Conservation (phyloP, 2,329 filamentous ascomycete species). For the Xylariaceae sp. region DNA sequence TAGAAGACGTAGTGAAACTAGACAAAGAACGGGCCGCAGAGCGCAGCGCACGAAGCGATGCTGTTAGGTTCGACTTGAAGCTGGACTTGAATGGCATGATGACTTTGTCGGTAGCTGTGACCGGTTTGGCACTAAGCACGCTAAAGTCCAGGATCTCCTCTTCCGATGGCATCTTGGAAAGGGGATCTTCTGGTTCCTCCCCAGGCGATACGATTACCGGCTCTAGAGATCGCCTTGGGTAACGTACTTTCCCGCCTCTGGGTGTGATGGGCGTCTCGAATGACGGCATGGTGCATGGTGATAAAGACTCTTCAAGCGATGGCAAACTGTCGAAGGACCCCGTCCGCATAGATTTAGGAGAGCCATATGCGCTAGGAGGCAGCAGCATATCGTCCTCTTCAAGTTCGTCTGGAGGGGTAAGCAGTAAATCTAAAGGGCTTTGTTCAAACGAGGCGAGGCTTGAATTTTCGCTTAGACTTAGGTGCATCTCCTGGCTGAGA, state of each 20-base stretch:
- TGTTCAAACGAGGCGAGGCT: slow-evolving; percentile 42
- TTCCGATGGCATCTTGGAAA: slow-evolving; percentile 36
- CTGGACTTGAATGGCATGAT: slow-evolving; percentile 47
- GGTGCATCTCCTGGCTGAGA: slow-evolving; percentile 38
- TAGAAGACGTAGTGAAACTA: slow-evolving; percentile 55
- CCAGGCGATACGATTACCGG: slow-evolving; percentile 52
- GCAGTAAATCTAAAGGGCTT: slow-evolving; percentile 53
- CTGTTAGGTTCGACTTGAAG: slow-evolving; percentile 66
- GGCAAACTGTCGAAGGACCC: slow-evolving; percentile 58
- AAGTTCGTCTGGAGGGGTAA: slow-evolving; percentile 56
- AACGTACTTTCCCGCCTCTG: slow-evolving; percentile 38
- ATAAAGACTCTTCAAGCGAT: slow-evolving; percentile 52
- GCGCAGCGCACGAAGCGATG: slow-evolving; percentile 58
- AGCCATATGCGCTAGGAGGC: slow-evolving; percentile 46
- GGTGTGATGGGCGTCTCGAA: slow-evolving; percentile 45
- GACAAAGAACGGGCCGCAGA: slow-evolving; percentile 61
- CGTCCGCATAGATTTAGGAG: slow-evolving; percentile 49
- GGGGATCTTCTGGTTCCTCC: slow-evolving; percentile 43
- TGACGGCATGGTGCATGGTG: slow-evolving; percentile 46
- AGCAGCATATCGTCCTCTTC: slow-evolving; percentile 43
- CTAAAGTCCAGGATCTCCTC: slow-evolving; percentile 45
- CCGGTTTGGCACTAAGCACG: slow-evolving; percentile 39
- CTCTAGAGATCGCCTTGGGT: slow-evolving; percentile 47
- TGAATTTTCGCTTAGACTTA: slow-evolving; percentile 16
- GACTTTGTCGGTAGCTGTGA: slow-evolving; percentile 28